These are phyloP conservation scores for Paracorniculantispora psalliotae DNA, from an alignment of 2,329 filamentous ascomycete species.

Conservation along the genomic window DNA sequence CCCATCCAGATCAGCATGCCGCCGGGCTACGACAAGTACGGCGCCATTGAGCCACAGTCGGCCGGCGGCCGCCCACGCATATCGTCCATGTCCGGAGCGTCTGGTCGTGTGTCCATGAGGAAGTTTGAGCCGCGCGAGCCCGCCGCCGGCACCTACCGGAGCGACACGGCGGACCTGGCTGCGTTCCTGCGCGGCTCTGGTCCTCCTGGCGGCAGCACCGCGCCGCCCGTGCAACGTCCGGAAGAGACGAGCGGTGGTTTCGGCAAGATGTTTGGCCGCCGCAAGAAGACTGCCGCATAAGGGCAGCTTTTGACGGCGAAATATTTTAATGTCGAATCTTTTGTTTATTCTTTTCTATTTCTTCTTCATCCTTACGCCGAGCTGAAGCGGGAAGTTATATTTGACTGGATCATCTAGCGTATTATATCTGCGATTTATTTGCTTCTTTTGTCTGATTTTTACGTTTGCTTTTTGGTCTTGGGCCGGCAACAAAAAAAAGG, in stretches of 20 bases:
- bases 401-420: conserved; percentile 2
- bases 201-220: conserved; percentile 45
- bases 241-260: conserved; percentile 38
- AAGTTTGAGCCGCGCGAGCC: conserved; percentile 54
- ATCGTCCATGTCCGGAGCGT: conserved; percentile 20
- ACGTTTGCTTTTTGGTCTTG: background rate
- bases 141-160: conserved; percentile 34
- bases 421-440: background rate
- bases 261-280: conserved; percentile 45
- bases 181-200: conserved; percentile 67
- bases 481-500: background rate
- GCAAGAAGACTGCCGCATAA: conserved; percentile 38
- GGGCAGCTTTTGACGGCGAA: background rate
- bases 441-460: background rate
- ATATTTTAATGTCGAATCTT: background rate
- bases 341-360: too few relatives aligned
- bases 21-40: conserved; percentile 39
- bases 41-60: conserved; percentile 22
- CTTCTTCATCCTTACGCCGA: too few relatives aligned
- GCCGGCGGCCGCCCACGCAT: conserved; percentile 17
- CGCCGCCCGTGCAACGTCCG: conserved; percentile 22
- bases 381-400: background rate
- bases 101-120: conserved; percentile 48
- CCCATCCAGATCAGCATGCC: conserved; percentile 51
- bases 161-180: conserved; percentile 63